These are phyloP conservation scores for Fistulifera pelliculosa DNA, from an alignment of 108 stramenopile species.

Conservation along the genomic window DNA sequence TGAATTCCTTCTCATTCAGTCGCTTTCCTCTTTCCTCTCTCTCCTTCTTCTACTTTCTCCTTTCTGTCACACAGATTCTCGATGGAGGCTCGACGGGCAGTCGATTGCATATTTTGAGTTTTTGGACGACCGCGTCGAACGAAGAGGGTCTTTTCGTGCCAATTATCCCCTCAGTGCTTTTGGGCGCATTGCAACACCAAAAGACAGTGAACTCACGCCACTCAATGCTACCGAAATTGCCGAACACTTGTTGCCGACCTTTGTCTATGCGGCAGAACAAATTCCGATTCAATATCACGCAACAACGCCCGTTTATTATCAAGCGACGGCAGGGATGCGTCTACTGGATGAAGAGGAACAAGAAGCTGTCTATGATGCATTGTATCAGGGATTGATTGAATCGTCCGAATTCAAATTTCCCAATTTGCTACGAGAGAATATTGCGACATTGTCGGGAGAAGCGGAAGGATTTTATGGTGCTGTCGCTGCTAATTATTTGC, in stretches of 20 bases:
- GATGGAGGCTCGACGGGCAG: conserved; percentile 87
- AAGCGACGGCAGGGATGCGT: conserved; percentile 85
- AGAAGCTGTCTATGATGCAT: conserved; percentile 59
- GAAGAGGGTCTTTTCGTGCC: conserved; percentile 66
- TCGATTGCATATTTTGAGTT: conserved; percentile 79
- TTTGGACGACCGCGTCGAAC: conserved; percentile 26
- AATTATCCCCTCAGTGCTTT: conserved; percentile 69
- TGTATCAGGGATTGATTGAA: conserved; percentile 60
- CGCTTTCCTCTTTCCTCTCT: too few relatives aligned
- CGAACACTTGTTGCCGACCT: conserved; percentile 69
- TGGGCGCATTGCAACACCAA: conserved; percentile 9
- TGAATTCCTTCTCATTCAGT: too few relatives aligned
- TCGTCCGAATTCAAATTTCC: conserved; percentile 41
- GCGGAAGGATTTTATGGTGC: conserved; percentile 80
- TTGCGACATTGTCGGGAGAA: conserved; percentile 71
- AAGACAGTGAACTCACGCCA: neutral
- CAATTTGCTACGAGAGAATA: conserved; percentile 40
- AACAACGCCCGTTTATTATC: conserved; percentile 59
- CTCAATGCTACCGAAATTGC: conserved; percentile 38
- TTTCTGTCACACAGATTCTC: too few relatives aligned
- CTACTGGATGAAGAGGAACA: conserved; percentile 50
- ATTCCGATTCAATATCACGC: conserved; percentile 57
- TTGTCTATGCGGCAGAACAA: conserved; percentile 66
- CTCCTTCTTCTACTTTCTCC: too few relatives aligned
- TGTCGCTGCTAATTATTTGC: conserved; percentile 77